Percentiles rank a stretch among this genome's conserved stretches.
phyloP scores from a whole-genome alignment of 225 moss, liverwort and hornwort species.

The Pseudoscleropodium purum region DNA sequence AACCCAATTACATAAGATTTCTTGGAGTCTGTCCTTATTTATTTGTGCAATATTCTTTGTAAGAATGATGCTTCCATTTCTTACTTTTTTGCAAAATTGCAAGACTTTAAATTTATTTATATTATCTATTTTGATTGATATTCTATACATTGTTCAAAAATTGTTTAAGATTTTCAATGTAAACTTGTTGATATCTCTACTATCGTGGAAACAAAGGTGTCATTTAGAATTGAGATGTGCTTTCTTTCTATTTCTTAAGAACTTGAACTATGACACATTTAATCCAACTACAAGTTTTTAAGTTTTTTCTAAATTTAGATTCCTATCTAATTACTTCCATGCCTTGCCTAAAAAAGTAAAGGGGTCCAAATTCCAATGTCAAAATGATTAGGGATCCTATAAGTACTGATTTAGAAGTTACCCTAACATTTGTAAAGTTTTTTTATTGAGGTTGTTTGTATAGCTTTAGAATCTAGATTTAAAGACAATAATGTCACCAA shows the following conservation, averaged over 20 bases:
- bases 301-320: too few relatives aligned
- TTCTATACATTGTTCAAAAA: background rate
- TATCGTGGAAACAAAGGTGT: background rate
- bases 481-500: too few relatives aligned
- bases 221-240: background rate
- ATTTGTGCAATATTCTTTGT: fast-evolving
- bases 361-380: too few relatives aligned
- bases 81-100: background rate
- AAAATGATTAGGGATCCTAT: too few relatives aligned
- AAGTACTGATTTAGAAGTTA: too few relatives aligned
- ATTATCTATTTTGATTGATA: background rate
- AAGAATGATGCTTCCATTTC: background rate
- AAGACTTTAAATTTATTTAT: background rate
- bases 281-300: background rate
- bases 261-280: background rate
- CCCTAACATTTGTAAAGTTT: too few relatives aligned
- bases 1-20: too few relatives aligned
- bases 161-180: background rate
- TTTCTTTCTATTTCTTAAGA: background rate
- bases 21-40: background rate
- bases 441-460: too few relatives aligned
- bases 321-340: fast-evolving
- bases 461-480: too few relatives aligned
- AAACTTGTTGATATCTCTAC: background rate
- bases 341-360: too few relatives aligned